Evolutionary conservation across 2,329 filamentous ascomycete species (phyloP).

Genomic region (Malbranchea cinnamomea): DNA sequence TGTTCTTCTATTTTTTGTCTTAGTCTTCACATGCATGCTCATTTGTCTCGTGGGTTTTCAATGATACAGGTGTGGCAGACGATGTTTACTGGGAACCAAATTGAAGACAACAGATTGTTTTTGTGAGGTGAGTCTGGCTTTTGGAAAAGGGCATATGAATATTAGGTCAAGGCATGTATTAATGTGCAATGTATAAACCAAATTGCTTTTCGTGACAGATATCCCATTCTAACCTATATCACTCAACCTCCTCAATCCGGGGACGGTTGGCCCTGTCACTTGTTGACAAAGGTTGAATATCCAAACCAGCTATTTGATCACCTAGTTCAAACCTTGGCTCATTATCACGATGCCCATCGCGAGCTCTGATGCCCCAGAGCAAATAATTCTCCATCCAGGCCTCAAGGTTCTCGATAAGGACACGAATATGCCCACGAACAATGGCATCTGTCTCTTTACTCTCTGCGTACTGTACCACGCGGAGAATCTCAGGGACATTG

Average conservation of each 20-base stretch:
- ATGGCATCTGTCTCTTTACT: slow-evolving; percentile 23
- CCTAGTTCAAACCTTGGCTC: slow-evolving; percentile 19
- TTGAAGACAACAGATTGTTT: too few species aligned
- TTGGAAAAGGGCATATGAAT: too few species aligned
- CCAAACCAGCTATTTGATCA: slow-evolving; percentile 24
- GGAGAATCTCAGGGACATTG: slow-evolving; percentile 25
- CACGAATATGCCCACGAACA: slow-evolving; percentile 25
- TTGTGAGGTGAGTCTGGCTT: too few species aligned
- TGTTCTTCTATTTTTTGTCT: too few species aligned
- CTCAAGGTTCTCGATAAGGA: slow-evolving; percentile 27
- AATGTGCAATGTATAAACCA: too few species aligned
- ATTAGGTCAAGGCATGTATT: too few species aligned
- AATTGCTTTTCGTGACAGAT: too few species aligned
- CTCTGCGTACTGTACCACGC: slow-evolving; percentile 23
- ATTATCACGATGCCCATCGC: slow-evolving; percentile 9
- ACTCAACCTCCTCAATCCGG: slow-evolving; percentile 31
- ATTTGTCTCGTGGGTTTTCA: too few species aligned
- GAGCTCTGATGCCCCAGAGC: slow-evolving; percentile 23
- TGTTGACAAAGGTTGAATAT: slow-evolving; percentile 18
- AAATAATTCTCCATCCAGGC: slow-evolving; percentile 29
- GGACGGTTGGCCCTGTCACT: slow-evolving; percentile 16
- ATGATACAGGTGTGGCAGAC: too few species aligned
- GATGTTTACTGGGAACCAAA: too few species aligned
- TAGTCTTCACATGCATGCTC: too few species aligned
- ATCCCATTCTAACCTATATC: too few species aligned